Evolutionary conservation across 2,329 filamentous ascomycete genomes (phyloP).

Genomic region (Saccharata proteae): DNA sequence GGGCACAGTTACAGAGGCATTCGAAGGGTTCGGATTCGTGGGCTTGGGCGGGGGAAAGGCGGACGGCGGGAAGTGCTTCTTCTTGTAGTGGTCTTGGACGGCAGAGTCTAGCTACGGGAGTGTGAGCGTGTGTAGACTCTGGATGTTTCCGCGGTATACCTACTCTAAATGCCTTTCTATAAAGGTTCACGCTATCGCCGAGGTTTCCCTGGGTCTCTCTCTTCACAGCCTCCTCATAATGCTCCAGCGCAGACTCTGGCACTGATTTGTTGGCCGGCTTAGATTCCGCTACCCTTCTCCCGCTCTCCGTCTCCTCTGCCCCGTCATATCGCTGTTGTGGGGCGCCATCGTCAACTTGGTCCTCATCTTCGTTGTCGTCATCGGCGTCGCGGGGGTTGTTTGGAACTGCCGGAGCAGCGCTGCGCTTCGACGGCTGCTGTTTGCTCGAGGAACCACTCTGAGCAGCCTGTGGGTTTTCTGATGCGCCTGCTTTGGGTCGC

Average conservation of each 20-base stretch:
- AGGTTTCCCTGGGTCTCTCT: conserved; percentile 75
- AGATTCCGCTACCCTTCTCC: conserved; percentile 31
- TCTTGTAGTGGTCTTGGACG: conserved; percentile 78
- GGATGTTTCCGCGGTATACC: conserved; percentile 13
- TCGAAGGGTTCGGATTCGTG: conserved; percentile 32
- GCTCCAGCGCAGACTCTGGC: conserved; percentile 70
- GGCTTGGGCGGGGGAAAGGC: conserved; percentile 29
- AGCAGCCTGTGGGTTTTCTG: conserved; percentile 1
- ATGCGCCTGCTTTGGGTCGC: conserved; percentile 17
- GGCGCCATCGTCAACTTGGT: conserved; percentile 21
- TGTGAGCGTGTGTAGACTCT: background rate
- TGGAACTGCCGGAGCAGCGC: conserved; percentile 12
- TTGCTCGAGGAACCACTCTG: conserved; percentile 14
- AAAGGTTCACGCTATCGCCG: conserved; percentile 77
- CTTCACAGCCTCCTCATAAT: conserved; percentile 85
- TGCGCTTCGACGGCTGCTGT: conserved; percentile 11
- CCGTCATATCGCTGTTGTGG: conserved; percentile 32
- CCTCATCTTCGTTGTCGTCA: conserved; percentile 21
- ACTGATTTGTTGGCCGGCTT: conserved; percentile 27
- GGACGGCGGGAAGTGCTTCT: conserved; percentile 74
- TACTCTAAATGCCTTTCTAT: conserved; percentile 82
- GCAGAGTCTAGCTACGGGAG: conserved; percentile 63
- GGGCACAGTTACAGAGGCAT: conserved; percentile 39
- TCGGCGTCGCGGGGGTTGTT: conserved; percentile 13
- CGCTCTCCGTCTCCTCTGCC: conserved; percentile 33